Conservation (phyloP, 306 rosid species). For the Lathyrus aphaca region DNA sequence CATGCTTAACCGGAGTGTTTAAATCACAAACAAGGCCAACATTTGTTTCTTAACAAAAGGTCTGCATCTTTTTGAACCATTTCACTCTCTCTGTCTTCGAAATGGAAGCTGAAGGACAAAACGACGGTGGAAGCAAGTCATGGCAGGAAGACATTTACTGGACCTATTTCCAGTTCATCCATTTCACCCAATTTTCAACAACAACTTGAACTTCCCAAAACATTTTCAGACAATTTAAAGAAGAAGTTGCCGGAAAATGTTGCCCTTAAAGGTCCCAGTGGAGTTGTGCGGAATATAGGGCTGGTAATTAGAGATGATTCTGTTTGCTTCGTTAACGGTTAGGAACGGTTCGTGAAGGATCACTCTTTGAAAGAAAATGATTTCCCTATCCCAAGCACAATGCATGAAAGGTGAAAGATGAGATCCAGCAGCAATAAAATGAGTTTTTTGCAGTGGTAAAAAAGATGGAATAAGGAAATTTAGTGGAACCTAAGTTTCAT, state of each 20-base stretch:
- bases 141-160: constrained; percentile 68
- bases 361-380: constrained; percentile 64
- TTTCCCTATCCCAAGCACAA: constrained; percentile 63
- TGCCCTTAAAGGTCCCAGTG: constrained; percentile 66
- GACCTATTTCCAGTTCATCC: constrained; percentile 60
- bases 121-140: constrained; percentile 11
- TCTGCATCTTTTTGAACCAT: constrained; percentile 19
- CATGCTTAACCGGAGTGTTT: constrained; percentile 28
- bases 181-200: constrained; percentile 52
- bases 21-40: constrained; percentile 33
- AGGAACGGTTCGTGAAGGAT: constrained; percentile 64
- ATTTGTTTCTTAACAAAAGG: constrained; percentile 20
- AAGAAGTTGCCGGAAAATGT: constrained; percentile 61
- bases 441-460: too few relatives aligned
- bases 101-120: neutral
- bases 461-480: too few relatives aligned
- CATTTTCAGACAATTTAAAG: constrained; percentile 50
- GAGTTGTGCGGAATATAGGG: constrained; percentile 59
- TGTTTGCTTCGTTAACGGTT: constrained; percentile 54
- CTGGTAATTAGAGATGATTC: constrained; percentile 45
- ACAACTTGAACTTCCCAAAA: too few relatives aligned
- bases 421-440: too few relatives aligned
- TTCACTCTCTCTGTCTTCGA: too few relatives aligned
- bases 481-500: too few relatives aligned
- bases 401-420: too few relatives aligned